phyloP scores from a whole-genome alignment of 164 flowering plant genomes.

The Liriodendron chinense region DNA sequence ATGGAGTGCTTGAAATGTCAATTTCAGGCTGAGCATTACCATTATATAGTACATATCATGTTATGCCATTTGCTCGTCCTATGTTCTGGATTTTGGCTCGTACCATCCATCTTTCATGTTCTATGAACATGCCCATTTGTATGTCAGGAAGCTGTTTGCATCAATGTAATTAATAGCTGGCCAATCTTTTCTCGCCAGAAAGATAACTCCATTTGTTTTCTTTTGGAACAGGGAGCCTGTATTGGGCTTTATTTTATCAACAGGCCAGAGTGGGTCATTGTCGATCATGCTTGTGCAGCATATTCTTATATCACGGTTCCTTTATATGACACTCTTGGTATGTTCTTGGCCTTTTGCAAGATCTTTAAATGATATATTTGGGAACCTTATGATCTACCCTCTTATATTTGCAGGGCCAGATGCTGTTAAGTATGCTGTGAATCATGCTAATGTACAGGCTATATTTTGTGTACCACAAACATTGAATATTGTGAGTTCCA shows the following conservation, averaged over 20 bases:
- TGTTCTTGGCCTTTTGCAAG: conserved; percentile 13
- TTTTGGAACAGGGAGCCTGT: conserved; percentile 59
- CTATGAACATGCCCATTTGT: background rate
- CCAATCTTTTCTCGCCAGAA: conserved; percentile 5
- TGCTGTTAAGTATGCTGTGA: conserved; percentile 79
- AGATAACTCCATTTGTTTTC: background rate
- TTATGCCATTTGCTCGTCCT: no score
- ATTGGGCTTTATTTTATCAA: conserved; percentile 88
- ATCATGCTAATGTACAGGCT: conserved; percentile 73
- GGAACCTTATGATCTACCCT: background rate
- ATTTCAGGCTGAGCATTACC: background rate
- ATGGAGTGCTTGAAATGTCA: background rate
- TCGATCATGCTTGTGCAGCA: conserved; percentile 98
- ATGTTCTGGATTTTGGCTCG: background rate
- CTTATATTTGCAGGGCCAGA: conserved; percentile 70
- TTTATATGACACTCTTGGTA: conserved; percentile 96
- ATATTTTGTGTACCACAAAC: conserved; percentile 81
- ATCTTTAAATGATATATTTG: background rate
- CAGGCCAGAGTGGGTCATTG: conserved; percentile 96
- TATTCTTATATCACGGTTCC: conserved; percentile 93
- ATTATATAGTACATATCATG: background rate
- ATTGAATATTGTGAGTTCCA: conserved; percentile 60
- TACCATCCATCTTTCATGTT: background rate
- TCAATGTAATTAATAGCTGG: background rate
- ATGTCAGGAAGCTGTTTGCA: background rate